Percentiles rank a stretch among this genome's conserved stretches.
These are phyloP conservation scores for Heliocybe sulcata DNA, from an alignment of 1,284 basidiomycete genomes.

Conservation along the genomic window DNA sequence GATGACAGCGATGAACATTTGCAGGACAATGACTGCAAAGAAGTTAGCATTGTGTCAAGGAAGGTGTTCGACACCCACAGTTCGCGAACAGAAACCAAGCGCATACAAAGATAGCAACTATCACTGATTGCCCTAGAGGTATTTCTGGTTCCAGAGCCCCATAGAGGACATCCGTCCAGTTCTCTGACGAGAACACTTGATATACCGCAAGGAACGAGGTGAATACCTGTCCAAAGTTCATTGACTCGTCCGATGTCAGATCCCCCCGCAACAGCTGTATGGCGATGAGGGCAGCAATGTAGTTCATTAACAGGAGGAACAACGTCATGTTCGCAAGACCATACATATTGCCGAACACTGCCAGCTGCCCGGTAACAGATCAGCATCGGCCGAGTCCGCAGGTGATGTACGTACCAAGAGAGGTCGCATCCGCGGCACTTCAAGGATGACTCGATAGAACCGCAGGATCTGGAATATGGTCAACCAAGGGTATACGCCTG, in stretches of 20 bases:
- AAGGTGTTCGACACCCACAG: conserved; percentile 44
- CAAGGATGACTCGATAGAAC: conserved; percentile 93
- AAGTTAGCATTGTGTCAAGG: background rate
- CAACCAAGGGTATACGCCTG: conserved; percentile 80
- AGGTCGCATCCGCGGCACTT: conserved; percentile 80
- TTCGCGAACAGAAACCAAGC: conserved; percentile 93
- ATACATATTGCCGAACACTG: conserved; percentile 89
- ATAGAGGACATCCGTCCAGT: conserved; percentile 89
- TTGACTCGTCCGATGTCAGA: conserved; percentile 41
- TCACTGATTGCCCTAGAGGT: conserved; percentile 62
- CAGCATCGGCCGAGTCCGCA: conserved; percentile 2
- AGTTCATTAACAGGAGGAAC: conserved; percentile 88
- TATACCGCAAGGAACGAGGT: conserved; percentile 90
- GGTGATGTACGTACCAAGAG: conserved; percentile 47
- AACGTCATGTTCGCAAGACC: conserved; percentile 92
- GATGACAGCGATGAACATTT: conserved; percentile 98
- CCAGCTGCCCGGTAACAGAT: conserved; percentile 42
- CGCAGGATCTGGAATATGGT: conserved; percentile 85
- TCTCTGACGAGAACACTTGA: conserved; percentile 90
- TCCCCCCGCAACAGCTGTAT: conserved; percentile 81
- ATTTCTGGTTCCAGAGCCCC: conserved; percentile 58
- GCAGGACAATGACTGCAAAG: conserved; percentile 79
- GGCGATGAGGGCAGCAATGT: conserved; percentile 77
- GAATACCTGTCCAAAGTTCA: conserved; percentile 88
- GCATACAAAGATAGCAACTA: conserved; percentile 73